Conservation (phyloP, 306 rosid species). For the Hippophae tibetana region DNA sequence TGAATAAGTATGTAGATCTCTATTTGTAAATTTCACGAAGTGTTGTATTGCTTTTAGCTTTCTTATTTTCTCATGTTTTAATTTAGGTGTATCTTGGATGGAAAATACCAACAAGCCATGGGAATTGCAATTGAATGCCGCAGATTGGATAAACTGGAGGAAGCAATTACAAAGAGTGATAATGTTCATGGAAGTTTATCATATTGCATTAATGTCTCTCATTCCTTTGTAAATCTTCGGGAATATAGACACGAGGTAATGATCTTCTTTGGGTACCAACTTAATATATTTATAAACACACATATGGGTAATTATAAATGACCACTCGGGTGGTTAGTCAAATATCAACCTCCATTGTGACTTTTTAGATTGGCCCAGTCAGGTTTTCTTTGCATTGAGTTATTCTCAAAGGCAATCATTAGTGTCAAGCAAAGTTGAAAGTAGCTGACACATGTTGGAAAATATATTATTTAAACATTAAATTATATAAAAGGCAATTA, state of each 20-base stretch:
- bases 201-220: constrained; percentile 82
- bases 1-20: constrained; percentile 63
- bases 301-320: too few relatives aligned
- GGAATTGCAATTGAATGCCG: constrained; percentile 97
- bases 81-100: constrained; percentile 80
- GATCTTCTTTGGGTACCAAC: background rate
- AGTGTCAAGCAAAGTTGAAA: too few relatives aligned
- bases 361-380: too few relatives aligned
- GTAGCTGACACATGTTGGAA: too few relatives aligned
- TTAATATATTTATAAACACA: background rate
- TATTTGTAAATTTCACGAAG: background rate
- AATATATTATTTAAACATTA: too few relatives aligned
- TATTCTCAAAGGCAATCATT: too few relatives aligned
- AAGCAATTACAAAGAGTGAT: constrained; percentile 93
- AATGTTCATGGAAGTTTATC: constrained; percentile 83
- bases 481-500: too few relatives aligned
- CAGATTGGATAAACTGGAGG: constrained; percentile 96
- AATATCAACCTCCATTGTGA: too few relatives aligned
- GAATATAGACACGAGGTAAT: constrained; percentile 91
- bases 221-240: constrained; percentile 81
- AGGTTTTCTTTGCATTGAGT: too few relatives aligned
- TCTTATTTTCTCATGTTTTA: background rate
- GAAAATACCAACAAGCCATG: constrained; percentile 95
- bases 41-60: constrained; percentile 4
- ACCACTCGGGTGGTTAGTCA: too few relatives aligned